Evolutionary conservation across 179 eudicot species (phyloP), one percentile per base, ranked within the genome.

Genomic region (Silene noctiflora): DNA sequence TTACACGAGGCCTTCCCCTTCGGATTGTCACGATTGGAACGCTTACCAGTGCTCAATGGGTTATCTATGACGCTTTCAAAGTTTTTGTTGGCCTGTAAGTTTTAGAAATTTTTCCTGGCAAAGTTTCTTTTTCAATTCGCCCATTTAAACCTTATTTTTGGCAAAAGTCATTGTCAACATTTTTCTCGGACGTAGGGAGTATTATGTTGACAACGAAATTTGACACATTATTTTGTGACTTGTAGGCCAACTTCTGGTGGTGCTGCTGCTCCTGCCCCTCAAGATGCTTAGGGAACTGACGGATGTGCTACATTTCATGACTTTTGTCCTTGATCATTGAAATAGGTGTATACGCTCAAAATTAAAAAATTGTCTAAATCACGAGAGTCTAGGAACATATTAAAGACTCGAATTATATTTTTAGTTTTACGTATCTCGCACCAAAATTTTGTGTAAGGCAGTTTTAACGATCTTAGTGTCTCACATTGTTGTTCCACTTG

Each of bases 1-100:
- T 81, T 48, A 94, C 97, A 3, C 94, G 96, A n/a, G 97, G 98
- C 11, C 97, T 94, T 76, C 98, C 98, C 16, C 91, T 92, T 70
- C 92, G 98, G 73, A 89, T 94, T 19, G 81, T 94, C 80, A 92
- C 90, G 94, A 84, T 94, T 31, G 97, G 98, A 74, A 87, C 97
- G 25, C 98, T 94, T 35, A 90, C 96, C 17, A 91, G 91, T 73
- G 89, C 89, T 33, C 98, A 94, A 67, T 94, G 97, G 98, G 87
- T 83, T 14, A 90, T 94, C 29, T 94, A 92, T 75, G 97, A 92
- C 78, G 85, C 93, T 42, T 90, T 89, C 87, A 94, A 94, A 87
- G 96, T 94, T 3, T 87, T 78, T 29, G 91, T 89, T 73, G 98
- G 98, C 76, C 84, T 94, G 98, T 94, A 89, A 88, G 94, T 87